These are phyloP conservation scores for Aspergillus ibericus DNA, from an alignment of 2,329 filamentous ascomycete genomes.

Conservation along the genomic window DNA sequence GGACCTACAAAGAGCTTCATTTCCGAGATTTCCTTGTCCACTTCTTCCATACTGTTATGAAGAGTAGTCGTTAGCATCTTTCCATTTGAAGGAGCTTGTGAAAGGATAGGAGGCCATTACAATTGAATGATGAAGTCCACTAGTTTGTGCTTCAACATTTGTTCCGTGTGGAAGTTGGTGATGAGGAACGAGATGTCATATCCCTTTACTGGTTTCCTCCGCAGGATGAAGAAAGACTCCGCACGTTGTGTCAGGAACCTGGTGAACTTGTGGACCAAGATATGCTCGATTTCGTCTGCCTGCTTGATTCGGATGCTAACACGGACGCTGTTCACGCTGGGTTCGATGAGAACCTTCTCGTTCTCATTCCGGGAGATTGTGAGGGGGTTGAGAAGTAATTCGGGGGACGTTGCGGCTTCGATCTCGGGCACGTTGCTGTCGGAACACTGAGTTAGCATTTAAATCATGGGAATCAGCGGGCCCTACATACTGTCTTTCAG, in stretches of 20 bases:
- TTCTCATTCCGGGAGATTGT: constrained; percentile 94
- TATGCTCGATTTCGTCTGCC: constrained; percentile 97
- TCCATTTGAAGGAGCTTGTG: not conserved
- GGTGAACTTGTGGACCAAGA: constrained; percentile 97
- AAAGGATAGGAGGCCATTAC: not conserved
- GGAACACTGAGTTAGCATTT: not conserved
- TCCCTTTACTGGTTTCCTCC: constrained; percentile 91
- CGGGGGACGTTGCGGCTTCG: constrained; percentile 87
- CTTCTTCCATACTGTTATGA: constrained; percentile 76
- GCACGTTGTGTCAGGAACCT: constrained; percentile 94
- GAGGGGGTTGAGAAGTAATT: constrained; percentile 88
- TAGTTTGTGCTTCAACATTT: constrained; percentile 98
- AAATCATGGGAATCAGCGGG: not conserved
- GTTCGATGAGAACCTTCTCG: constrained; percentile 93
- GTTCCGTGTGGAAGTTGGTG: constrained; percentile 97
- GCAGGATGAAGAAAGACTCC: constrained; percentile 93
- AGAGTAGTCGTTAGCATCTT: not conserved
- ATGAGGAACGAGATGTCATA: constrained; percentile 99
- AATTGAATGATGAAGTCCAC: constrained; percentile 99
- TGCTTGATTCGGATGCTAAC: constrained; percentile 99
- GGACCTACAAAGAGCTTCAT: constrained; percentile 96
- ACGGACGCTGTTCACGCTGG: constrained; percentile 93
- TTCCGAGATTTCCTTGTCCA: constrained; percentile 99
- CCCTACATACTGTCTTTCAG: constrained; percentile 68
- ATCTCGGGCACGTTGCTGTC: constrained; percentile 85